A percentile compares a stretch with the other conserved stretches of the same genome.
Conservation (phyloP, 805 yeast genomes). For the Brettanomyces sp. region DNA sequence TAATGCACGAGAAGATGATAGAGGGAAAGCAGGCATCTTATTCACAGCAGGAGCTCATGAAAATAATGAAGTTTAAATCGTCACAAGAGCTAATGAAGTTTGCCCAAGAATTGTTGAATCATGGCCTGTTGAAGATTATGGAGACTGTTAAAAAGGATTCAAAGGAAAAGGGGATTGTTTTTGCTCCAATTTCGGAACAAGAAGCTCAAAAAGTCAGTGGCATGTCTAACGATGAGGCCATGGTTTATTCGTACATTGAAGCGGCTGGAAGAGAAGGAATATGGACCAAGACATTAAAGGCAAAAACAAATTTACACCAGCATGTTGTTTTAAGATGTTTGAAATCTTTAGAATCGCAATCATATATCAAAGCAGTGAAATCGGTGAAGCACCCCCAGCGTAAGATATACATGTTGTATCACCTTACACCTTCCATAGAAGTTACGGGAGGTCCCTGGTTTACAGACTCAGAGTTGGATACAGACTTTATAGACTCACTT, state of each 20-base stretch:
- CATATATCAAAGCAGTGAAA: conserved; percentile 82
- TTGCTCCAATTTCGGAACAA: conserved; percentile 60
- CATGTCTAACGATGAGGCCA: conserved; percentile 81
- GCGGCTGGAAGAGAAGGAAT: conserved; percentile 93
- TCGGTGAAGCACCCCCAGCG: conserved; percentile 87
- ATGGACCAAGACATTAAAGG: conserved; percentile 88
- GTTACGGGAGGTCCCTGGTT: conserved; percentile 99
- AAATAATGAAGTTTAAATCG: conserved; percentile 33
- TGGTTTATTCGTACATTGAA: conserved; percentile 85
- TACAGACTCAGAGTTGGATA: conserved; percentile 89
- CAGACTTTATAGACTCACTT: conserved; percentile 82
- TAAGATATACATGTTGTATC: conserved; percentile 90
- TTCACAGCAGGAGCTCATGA: conserved; percentile 61
- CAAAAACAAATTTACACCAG: conserved; percentile 81
- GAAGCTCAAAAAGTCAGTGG: conserved; percentile 72
- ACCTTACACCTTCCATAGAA: conserved; percentile 87
- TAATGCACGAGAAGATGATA: conserved; percentile 59
- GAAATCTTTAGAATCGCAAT: conserved; percentile 68
- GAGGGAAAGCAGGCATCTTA: conserved; percentile 40
- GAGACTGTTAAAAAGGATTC: conserved; percentile 42
- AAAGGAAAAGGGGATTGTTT: conserved; percentile 38
- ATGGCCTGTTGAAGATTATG: conserved; percentile 54
- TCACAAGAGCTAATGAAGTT: conserved; percentile 31
- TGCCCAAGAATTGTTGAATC: conserved; percentile 37
- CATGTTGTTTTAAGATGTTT: conserved; percentile 81